Evolutionary conservation across 495 filamentous ascomycete genomes (phyloP), one percentile per base, ranked within the genome.

Genomic region (Bathelium albidoporum): DNA sequence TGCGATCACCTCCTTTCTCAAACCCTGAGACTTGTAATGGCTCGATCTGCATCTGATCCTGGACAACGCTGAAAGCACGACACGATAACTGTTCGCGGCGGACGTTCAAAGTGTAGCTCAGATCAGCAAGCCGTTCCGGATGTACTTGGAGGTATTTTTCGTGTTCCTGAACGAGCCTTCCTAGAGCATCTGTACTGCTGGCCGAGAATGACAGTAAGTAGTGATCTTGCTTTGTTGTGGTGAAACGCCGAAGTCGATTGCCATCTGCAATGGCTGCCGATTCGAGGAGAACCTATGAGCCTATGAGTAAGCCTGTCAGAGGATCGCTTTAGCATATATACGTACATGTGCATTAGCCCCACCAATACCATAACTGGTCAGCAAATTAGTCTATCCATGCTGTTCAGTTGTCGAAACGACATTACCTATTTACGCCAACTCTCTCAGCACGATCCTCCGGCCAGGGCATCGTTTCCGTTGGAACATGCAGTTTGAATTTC

Each of bases 51-150:
- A 24, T 28, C 9, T 55, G 5, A 0, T 5, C 49, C 29, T 55
- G 20, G 1, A 59, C 32, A 12, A 73, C 31, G 29, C 45, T 26
- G 59, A 72, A 76, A 0, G 68, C 53, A 32, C 71, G 62, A 53
- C 68, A 55, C 16, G 55, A 18, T 11, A 74, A 60, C 60, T 72
- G 74, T 2, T 70, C 62, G 49, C 75, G 61, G 16, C 71, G 65
- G 4, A 28, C 32, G 9, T 58, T 63, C 0, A 77, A 62, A 1
- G 73, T 74, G 59, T 73, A 71, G 0, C 68, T 66, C 1, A 77
- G 39, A 41, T 74, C 65, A 11, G 36, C 11, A 0, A 76, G 20
- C 1, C 43, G 36, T 9, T 61, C 61, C 2, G 65, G 61, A 36
- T 68, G 31, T 1, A 22, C 14, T 41, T 62, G 52, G 32, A 68